Conservation (phyloP, 192 early-diverging fungal species). For the Backusella mclennaniae region DNA sequence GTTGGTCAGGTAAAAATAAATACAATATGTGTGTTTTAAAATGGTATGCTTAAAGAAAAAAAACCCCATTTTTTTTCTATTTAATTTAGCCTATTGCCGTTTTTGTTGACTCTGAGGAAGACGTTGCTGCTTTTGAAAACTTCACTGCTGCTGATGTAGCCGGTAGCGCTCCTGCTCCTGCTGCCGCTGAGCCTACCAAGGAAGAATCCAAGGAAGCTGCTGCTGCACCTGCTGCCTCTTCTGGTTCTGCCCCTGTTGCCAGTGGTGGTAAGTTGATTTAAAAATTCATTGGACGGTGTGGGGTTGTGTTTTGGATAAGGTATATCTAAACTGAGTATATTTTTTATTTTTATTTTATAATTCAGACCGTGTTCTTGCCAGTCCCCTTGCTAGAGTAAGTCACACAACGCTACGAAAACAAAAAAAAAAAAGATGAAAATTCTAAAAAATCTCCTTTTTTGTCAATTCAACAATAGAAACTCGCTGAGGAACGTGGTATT, state of each 20-base stretch:
- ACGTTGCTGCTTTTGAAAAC: constrained; percentile 84
- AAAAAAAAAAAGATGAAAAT: constrained; percentile 1
- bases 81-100: constrained; percentile 78
- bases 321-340: not conserved
- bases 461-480: constrained; percentile 44
- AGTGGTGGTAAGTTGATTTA: constrained; percentile 10
- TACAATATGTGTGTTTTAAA: not conserved
- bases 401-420: not conserved
- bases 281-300: not conserved
- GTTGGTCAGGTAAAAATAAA: constrained; percentile 59
- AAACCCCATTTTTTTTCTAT: not conserved
- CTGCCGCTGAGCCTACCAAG: constrained; percentile 29
- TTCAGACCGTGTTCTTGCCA: constrained; percentile 31
- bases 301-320: not conserved
- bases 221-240: constrained; percentile 9
- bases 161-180: constrained; percentile 38
- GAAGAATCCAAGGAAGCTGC: constrained; percentile 28
- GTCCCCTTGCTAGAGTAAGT: constrained; percentile 31
- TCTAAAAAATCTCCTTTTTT: not conserved
- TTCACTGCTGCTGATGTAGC: constrained; percentile 62
- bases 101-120: constrained; percentile 86
- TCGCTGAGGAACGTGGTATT: constrained; percentile 84
- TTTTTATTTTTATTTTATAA: not conserved
- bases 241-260: constrained; percentile 38
- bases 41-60: not conserved